Evolutionary conservation across 768 basidiomycete genomes (phyloP).

Genomic region (Rhodotorula graminis): DNA sequence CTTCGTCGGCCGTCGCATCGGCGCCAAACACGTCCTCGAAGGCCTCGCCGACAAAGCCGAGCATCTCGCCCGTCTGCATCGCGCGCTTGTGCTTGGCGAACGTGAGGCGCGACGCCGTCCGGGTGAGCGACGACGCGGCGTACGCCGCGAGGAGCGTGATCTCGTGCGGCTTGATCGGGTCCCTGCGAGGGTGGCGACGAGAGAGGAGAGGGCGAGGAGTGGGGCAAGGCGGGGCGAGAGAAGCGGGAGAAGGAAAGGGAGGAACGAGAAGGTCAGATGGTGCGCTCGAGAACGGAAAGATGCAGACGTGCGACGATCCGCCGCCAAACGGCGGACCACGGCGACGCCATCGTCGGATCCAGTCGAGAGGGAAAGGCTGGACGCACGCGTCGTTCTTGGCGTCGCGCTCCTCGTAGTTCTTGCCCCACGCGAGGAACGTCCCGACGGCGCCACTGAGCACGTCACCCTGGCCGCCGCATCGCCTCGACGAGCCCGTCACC

Average conservation of each 20-base stretch:
- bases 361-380: neutral
- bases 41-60: conserved; percentile 57
- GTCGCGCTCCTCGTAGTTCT: conserved; percentile 82
- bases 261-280: conserved; percentile 39
- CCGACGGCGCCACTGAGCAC: conserved; percentile 83
- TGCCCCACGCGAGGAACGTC: conserved; percentile 88
- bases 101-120: conserved; percentile 70
- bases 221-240: conserved; percentile 26
- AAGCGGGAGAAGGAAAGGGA: neutral
- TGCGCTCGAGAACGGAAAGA: too few relatives aligned
- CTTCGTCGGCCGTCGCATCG: conserved; percentile 13
- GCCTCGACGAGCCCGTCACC: conserved; percentile 72
- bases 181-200: conserved; percentile 33
- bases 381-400: conserved; percentile 54
- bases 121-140: conserved; percentile 81
- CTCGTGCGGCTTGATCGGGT: conserved; percentile 45
- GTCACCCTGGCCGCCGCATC: conserved; percentile 96
- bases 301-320: too few relatives aligned
- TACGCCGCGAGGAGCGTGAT: conserved; percentile 80
- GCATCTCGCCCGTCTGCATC: conserved; percentile 75
- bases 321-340: too few relatives aligned
- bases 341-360: conserved; percentile 44
- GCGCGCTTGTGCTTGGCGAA: conserved; percentile 72
- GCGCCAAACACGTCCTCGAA: conserved; percentile 70
- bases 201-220: neutral